Evolutionary conservation across 108 stramenopile genomes (phyloP).

Genomic region (Parietichytrium sp.): DNA sequence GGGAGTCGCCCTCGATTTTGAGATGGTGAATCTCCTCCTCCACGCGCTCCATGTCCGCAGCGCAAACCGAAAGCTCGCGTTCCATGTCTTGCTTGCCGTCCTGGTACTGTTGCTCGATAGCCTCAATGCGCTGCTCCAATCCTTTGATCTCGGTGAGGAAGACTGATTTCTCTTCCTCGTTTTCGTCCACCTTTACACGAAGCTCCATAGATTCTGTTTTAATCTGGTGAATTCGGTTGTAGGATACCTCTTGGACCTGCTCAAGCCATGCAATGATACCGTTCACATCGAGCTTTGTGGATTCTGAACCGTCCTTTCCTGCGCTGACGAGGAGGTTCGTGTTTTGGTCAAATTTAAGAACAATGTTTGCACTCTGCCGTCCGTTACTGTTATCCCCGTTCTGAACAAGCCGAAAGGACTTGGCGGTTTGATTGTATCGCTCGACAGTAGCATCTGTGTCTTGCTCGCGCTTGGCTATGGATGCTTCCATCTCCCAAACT

Average conservation of each 20-base stretch:
- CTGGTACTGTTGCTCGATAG: slow-evolving; percentile 66
- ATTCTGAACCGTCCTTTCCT: neutral
- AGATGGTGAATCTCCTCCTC: slow-evolving; percentile 50
- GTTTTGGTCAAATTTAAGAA: neutral
- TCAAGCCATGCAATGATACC: neutral
- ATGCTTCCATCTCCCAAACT: slow-evolving; percentile 47
- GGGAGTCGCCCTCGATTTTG: neutral
- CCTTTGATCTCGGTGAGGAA: slow-evolving; percentile 65
- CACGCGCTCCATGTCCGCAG: slow-evolving; percentile 54
- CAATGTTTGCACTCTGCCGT: slow-evolving; percentile 21
- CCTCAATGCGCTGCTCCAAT: slow-evolving; percentile 65
- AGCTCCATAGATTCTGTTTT: neutral
- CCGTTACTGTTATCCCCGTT: neutral
- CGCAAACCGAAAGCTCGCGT: slow-evolving; percentile 49
- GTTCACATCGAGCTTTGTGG: neutral
- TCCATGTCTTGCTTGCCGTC: slow-evolving; percentile 62
- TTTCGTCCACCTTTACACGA: slow-evolving; percentile 67
- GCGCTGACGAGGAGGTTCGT: neutral
- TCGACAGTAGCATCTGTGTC: slow-evolving; percentile 43
- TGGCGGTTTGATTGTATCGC: slow-evolving; percentile 45
- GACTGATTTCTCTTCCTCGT: slow-evolving; percentile 63
- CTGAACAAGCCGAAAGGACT: slow-evolving; percentile 43
- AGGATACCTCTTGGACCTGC: neutral
- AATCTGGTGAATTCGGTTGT: slow-evolving; percentile 10
- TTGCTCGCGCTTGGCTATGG: slow-evolving; percentile 31